A percentile compares a stretch with the other conserved stretches of the same genome.
These are phyloP conservation scores for Aureobasidium sp. DNA, from an alignment of 2,329 filamentous ascomycete genomes.

Conservation along the genomic window DNA sequence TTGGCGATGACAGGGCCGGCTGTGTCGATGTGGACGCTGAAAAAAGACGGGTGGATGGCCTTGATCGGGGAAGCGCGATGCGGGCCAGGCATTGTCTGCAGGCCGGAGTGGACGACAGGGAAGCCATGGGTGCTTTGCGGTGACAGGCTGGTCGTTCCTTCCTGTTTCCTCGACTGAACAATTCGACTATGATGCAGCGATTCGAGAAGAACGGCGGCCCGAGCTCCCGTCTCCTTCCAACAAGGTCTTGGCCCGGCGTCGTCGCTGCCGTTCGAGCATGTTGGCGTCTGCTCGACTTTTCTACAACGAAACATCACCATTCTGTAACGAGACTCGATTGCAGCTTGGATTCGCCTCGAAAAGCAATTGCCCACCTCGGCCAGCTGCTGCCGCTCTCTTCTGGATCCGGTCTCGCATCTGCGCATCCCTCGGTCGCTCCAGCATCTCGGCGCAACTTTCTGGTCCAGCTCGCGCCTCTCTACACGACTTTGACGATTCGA, in stretches of 20 bases:
- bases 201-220: background rate
- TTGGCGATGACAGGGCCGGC: constrained; percentile 7
- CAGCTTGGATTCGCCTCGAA: background rate
- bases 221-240: background rate
- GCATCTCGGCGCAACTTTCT: background rate
- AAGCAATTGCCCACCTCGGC: background rate
- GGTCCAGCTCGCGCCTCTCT: constrained; percentile 5
- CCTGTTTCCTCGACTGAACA: background rate
- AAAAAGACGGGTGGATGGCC: background rate
- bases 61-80: background rate
- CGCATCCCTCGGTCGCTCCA: background rate
- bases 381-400: background rate
- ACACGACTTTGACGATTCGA: constrained; percentile 6
- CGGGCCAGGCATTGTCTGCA: constrained; percentile 12
- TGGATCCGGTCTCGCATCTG: background rate
- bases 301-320: background rate
- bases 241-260: constrained; percentile 7
- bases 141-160: background rate
- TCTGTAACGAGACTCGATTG: background rate
- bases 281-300: background rate
- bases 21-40: constrained; percentile 11
- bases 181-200: background rate
- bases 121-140: background rate
- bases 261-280: no score
- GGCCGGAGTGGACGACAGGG: constrained; percentile 8